These are phyloP conservation scores for Saccharum spontaneum DNA, from an alignment of 176 grass and related monocot genomes.

Conservation along the genomic window DNA sequence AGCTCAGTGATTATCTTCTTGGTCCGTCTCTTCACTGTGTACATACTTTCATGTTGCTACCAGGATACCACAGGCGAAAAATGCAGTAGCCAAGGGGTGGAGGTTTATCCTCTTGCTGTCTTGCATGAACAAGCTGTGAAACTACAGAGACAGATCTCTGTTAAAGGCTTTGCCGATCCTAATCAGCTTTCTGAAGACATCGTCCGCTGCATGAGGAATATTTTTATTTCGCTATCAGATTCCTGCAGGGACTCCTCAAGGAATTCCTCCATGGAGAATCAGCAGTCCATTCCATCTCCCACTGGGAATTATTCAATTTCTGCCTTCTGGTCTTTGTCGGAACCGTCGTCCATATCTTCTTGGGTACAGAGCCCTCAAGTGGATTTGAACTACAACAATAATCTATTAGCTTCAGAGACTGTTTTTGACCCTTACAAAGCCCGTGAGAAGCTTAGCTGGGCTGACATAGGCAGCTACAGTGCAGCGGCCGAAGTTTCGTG, in stretches of 20 bases:
- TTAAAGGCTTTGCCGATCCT: slow-evolving; percentile 56
- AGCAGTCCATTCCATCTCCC: slow-evolving; percentile 52
- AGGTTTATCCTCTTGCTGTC: background rate
- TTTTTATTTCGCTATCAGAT: slow-evolving; percentile 82
- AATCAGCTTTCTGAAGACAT: slow-evolving; percentile 82
- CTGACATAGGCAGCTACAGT: slow-evolving; percentile 77
- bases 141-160: slow-evolving; percentile 51
- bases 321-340: slow-evolving; percentile 63
- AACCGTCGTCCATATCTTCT: slow-evolving; percentile 59
- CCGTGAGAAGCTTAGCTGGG: slow-evolving; percentile 87
- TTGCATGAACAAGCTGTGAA: slow-evolving; percentile 34
- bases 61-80: slow-evolving; percentile 37
- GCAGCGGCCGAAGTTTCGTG: slow-evolving; percentile 77
- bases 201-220: slow-evolving; percentile 86
- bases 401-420: slow-evolving; percentile 64
- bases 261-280: slow-evolving; percentile 30
- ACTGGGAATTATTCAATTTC: slow-evolving; percentile 69
- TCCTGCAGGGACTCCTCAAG: slow-evolving; percentile 45
- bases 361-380: slow-evolving; percentile 87
- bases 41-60: slow-evolving; percentile 25
- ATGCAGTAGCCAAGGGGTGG: slow-evolving; percentile 1
- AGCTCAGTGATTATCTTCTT: background rate
- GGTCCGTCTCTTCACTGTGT: background rate
- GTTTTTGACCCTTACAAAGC: slow-evolving; percentile 80
- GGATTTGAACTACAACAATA: slow-evolving; percentile 55